These are phyloP conservation scores for Pythium phragmiticola DNA, from an alignment of 352 stramenopile genomes.

Conservation along the genomic window DNA sequence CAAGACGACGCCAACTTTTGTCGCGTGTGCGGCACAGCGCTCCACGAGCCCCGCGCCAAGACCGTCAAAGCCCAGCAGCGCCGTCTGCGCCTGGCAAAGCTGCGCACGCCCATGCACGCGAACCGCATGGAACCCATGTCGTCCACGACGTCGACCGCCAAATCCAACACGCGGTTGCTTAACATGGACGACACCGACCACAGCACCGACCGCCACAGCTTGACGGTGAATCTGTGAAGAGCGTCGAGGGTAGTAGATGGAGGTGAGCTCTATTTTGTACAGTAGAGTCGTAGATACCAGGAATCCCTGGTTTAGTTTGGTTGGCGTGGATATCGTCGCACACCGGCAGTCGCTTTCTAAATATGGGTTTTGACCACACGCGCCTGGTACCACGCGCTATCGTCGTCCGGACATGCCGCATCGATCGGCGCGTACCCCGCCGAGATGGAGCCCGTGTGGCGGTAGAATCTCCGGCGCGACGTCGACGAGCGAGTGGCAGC, in stretches of 20 bases:
- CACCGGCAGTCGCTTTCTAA: slow-evolving; percentile 10
- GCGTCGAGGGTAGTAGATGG: slow-evolving; percentile 1
- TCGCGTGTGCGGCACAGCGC: slow-evolving; percentile 56
- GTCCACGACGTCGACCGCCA: slow-evolving; percentile 61
- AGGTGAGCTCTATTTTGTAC: slow-evolving; percentile 28
- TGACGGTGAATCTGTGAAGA: slow-evolving; percentile 32
- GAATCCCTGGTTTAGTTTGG: background rate
- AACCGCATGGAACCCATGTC: slow-evolving; percentile 31
- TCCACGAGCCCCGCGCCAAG: slow-evolving; percentile 59
- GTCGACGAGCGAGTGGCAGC: slow-evolving; percentile 26
- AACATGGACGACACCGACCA: slow-evolving; percentile 21
- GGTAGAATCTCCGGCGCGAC: slow-evolving; percentile 53
- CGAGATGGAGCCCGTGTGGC: slow-evolving; percentile 24
- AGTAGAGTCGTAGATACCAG: slow-evolving; percentile 12
- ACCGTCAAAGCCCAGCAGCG: slow-evolving; percentile 60
- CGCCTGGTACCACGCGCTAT: slow-evolving; percentile 19
- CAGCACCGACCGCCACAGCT: slow-evolving; percentile 10
- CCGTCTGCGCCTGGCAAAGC: slow-evolving; percentile 56
- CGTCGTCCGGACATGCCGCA: slow-evolving; percentile 3
- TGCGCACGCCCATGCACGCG: slow-evolving; percentile 40
- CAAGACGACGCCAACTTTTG: slow-evolving; percentile 81
- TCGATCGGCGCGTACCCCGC: slow-evolving; percentile 1
- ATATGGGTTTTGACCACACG: slow-evolving; percentile 29
- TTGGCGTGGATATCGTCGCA: background rate
- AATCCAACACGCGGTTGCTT: slow-evolving; percentile 53